Evolutionary conservation across 192 early-diverging fungal species (phyloP), one percentile per base, ranked within the genome.

Genomic region (Physocladia obscura): DNA sequence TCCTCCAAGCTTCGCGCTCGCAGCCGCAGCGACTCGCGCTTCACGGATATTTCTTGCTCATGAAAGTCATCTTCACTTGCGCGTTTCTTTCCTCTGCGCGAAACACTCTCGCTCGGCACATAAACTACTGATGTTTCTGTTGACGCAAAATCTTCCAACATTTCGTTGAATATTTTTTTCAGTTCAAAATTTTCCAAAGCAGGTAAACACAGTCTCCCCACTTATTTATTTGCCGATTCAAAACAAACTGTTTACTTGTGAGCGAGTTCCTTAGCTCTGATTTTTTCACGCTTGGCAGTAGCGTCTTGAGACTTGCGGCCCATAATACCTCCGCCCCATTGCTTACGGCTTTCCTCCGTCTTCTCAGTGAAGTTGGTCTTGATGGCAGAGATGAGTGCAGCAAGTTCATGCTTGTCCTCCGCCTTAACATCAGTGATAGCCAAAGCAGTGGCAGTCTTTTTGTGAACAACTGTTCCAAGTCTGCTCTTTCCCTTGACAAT

Each of bases 301-400:
- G 26, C 27, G 36, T 63, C 71, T 30, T 65, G 54, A 52, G 71
- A 73, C 71, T 73, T 73, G 37, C 30, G n/a, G 5, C 71, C 71
- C 93, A 94, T 94, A 87, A 97, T 86, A 83, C 96, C 96, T 79
- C 97, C 97, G 90, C 97, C 97, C 97, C 97, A 99, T 74, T 79
- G 77, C 75, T 89, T 90, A 76, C 94, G 92, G 87, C 77, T 78
- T 74, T 95, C 87, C 73, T 96, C 95, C 75, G 81, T 85, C 90
- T 97, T 99, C 76, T 94, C 94, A 86, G 87, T 90, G 87, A 89
- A 99, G 90, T 94, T 94, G 82, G 87, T 77, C 89, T 98, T 96
- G 88, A 95, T 84, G 67, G 93, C 89, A 75, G 86, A 88, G 78
- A 99, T 85, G 60, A 99, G 81, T 50, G 88, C 83, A 64, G 91